These are phyloP conservation scores for Solanum sejunctum DNA, from an alignment of 257 asterid species.

Conservation along the genomic window DNA sequence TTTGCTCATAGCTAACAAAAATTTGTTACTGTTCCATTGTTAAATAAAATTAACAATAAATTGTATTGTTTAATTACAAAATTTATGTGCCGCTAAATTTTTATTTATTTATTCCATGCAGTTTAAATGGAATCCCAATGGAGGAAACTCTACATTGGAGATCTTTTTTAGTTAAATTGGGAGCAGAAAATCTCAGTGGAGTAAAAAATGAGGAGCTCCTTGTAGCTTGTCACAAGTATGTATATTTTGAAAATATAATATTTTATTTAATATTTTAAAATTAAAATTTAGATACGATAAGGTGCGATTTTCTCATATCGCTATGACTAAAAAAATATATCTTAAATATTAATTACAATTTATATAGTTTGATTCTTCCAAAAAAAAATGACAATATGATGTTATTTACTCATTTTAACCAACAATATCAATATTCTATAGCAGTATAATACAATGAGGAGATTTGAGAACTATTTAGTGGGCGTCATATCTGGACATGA, in stretches of 20 bases:
- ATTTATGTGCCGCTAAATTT: no score
- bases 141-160: slow-evolving; percentile 98
- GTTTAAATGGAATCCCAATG: slow-evolving; percentile 90
- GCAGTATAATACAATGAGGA: not conserved
- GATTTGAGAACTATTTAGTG: not conserved
- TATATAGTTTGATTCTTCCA: not conserved
- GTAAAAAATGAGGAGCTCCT: slow-evolving; percentile 92
- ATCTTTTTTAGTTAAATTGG: slow-evolving; percentile 81
- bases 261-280: not conserved
- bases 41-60: no score
- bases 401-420: not conserved
- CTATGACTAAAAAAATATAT: not conserved
- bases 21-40: no score
- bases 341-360: not conserved
- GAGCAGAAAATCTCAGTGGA: slow-evolving; percentile 87
- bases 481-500: no score
- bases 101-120: slow-evolving; percentile 2
- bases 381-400: not conserved
- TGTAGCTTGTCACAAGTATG: slow-evolving; percentile 71
- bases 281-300: not conserved
- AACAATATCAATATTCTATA: not conserved
- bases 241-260: not conserved
- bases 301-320: not conserved
- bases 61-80: no score
- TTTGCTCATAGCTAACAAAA: no score